Evolutionary conservation across 352 stramenopile species (phyloP), one percentile per base, ranked within the genome.

Genomic region (Phytophthora pini): DNA sequence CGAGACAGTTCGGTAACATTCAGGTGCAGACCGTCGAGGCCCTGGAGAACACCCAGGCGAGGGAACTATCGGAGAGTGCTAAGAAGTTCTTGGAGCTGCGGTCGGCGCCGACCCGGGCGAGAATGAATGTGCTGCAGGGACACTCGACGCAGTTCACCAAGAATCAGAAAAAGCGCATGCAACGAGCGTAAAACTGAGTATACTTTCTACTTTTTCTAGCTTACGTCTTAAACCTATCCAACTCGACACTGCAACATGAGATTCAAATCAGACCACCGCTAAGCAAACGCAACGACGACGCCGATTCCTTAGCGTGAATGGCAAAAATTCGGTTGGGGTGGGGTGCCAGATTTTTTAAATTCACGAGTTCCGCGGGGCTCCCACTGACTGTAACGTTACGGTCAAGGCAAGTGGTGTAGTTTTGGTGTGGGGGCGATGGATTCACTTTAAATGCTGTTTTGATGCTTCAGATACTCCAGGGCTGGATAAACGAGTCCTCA

Each of bases 1-100:
- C 85, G 59, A 78, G 82, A 29, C 74, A 91, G 56, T 94, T 94
- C 43, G 86, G 81, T 36, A 81, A 80, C 54, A 81, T 94, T 50
- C 63, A 90, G 31, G 84, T 93, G 65, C 81, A 90, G 69, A 93
- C 84, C n/a, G 70, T 90, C 31, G 76, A 83, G 11, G 56, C 70
- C 10, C 46, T 90, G 24, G 74, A 79, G 39, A 62, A 69, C 0
- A 65, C 62, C n/a, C 65, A 82, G 56, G 74, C 72, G 26, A 87
- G 81, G 26, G 39, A 66, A 39, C 60, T 94, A 29, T 79, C 77
- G 1, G 58, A 65, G 8, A 78, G 72, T 40, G 82, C 84, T 3
- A 61, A 74, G 40, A 55, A 67, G 38, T 93, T 94, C 53, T 34
- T 93, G 15, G 59, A 74, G 24, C 79, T 76, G 47, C 78, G 75